Evolutionary conservation across 805 yeast genomes (phyloP).

Genomic region (Torulaspora maleeae): DNA sequence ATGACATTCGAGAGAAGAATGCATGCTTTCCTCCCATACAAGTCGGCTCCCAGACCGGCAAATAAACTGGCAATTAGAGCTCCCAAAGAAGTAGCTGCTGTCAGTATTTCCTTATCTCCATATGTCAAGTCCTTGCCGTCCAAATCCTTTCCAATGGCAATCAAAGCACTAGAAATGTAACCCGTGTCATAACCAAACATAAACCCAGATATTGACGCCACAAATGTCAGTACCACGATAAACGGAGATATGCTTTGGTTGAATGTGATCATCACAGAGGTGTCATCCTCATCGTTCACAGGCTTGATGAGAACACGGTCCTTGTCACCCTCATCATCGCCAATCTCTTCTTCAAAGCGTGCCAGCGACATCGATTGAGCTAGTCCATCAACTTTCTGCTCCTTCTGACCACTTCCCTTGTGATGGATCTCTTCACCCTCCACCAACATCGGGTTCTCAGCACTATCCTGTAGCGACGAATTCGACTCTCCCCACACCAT

Average conservation of each 20-base stretch:
- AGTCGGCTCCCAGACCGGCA: conserved; percentile 81
- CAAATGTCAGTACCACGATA: conserved; percentile 64
- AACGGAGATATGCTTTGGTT: conserved; percentile 54
- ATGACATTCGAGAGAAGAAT: conserved; percentile 76
- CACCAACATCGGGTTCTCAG: conserved; percentile 8
- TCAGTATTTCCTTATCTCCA: conserved; percentile 84
- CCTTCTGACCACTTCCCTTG: not conserved
- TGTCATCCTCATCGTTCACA: conserved; percentile 46
- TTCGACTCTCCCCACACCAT: conserved; percentile 6
- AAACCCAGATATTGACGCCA: conserved; percentile 88
- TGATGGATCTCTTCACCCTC: conserved; percentile 5
- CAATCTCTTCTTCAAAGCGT: conserved; percentile 8
- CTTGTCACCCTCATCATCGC: conserved; percentile 11
- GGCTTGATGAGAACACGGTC: conserved; percentile 35
- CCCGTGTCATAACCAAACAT: conserved; percentile 98
- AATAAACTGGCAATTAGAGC: conserved; percentile 74
- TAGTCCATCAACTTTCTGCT: not conserved
- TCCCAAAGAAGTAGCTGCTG: conserved; percentile 92
- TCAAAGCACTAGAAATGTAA: conserved; percentile 89
- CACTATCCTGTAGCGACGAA: conserved; percentile 8
- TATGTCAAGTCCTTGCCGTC: conserved; percentile 53
- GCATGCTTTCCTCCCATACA: conserved; percentile 79
- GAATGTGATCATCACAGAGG: conserved; percentile 45
- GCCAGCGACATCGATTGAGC: conserved; percentile 6
- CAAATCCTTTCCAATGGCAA: conserved; percentile 75